Percentiles rank a stretch among this genome's conserved stretches.
Conservation (phyloP, 2,329 filamentous ascomycete species). For the Emergomyces orientalis region DNA sequence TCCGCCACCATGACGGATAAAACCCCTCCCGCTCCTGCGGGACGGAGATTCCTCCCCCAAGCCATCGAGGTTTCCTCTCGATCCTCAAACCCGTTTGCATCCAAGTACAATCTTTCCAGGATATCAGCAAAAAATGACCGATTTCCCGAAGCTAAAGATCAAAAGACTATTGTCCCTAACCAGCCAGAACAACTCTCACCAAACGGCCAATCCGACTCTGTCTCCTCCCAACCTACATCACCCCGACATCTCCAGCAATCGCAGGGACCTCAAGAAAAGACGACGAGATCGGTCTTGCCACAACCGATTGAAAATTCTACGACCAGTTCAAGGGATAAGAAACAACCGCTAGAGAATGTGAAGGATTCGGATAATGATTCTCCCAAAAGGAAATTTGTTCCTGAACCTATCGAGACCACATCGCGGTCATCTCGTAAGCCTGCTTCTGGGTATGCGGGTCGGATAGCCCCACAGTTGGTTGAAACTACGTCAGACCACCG, state of each 20-base stretch:
- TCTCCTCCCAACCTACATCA: neutral
- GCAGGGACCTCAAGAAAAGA: neutral
- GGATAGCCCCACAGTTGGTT: constrained; percentile 60
- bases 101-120: constrained; percentile 4
- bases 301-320: constrained; percentile 38
- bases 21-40: constrained; percentile 1
- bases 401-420: constrained; percentile 22
- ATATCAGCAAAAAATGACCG: neutral
- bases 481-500: constrained; percentile 58
- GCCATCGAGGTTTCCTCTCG: constrained; percentile 29
- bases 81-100: constrained; percentile 12
- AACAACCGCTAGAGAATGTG: constrained; percentile 8
- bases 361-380: neutral
- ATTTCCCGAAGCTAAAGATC: constrained; percentile 1
- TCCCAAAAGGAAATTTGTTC: constrained; percentile 20
- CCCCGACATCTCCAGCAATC: constrained; percentile 4
- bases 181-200: neutral
- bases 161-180: neutral
- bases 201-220: neutral
- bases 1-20: constrained; percentile 1
- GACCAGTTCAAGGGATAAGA: constrained; percentile 31
- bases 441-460: constrained; percentile 38
- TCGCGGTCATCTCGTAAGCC: constrained; percentile 14
- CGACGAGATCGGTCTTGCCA: constrained; percentile 27
- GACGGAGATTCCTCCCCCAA: constrained; percentile 25